Base-by-base conservation (phyloP, 2,329 filamentous ascomycete species). In the Neopestalotiopsis sp. region DNA sequence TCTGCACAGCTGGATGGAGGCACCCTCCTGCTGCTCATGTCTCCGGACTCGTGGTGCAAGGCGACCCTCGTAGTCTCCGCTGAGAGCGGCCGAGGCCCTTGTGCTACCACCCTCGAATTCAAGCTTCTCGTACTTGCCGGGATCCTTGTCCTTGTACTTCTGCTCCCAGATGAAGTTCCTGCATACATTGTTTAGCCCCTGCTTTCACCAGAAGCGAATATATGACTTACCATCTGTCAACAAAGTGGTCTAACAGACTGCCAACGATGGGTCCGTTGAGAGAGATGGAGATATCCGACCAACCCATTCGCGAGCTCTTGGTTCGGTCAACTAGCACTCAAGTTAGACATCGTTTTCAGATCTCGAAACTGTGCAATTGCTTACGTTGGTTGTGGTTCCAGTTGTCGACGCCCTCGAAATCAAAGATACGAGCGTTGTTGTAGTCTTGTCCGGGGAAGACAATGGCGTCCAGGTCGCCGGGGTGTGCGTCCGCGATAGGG, bases 371-470 rank as follows among this genome's bases (percentile, higher is more conserved):
- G 45, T 66, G 45, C 9, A 34, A 34, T 52, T 3, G 69, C 84
- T 75, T 74, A 86, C 86, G 87, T 77, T 97, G 94, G 79, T 97
- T 97, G 71, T 94, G 89, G 71, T 95, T 88, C 89, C 91, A 97
- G 71, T 96, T 87, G 24, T 88, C 81, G 28, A 95, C 92, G 74
- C 94, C 89, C 60, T 90, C 86, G 78, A 96, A 95, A 79, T 96
- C 95, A 77, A 92, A 92, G 42, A 97, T 90, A 65, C 90, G 86
- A 30, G 94, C 94, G 74, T 97, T 97, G 82, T 97, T 97, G 83
- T 93, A 97, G 75, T 97, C 95, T 77, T 97, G 95, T 1, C 95
- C 94, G 0, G 94, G 93, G 79, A 95, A 97, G 12, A 97, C 80
- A 58, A 93, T 94, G 32, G 88, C 84, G 69, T 94, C 89, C 30